Base-by-base conservation (phyloP, 805 yeast genomes). In the Candida coquimbonensis region DNA sequence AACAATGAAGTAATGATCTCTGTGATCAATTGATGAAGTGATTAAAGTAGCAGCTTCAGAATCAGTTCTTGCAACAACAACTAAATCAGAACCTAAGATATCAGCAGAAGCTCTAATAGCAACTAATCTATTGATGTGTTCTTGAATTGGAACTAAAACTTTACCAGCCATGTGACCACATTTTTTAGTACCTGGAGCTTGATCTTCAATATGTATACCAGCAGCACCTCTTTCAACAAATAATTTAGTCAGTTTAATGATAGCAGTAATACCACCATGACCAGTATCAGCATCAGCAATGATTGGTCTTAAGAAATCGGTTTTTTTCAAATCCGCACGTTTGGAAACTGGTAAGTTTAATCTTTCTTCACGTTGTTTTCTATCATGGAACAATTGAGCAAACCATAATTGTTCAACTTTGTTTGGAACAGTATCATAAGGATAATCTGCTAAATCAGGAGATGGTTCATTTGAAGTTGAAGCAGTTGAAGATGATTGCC, bases 101-200 rank as follows among this genome's bases (percentile, higher is more conserved):
- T 91, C 98, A 41, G 97, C 96, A 60, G 95, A 81, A 51, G 96
- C 88, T 69, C 98, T 83, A 60, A 91, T 87, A 42, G 97, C 95
- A 53, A 88, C 83, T 65, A 91, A 75, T 67, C 98, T 81, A 73
- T 87, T 89, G 69, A 91, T 87, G 70, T 91, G 98, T 73, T 91
- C 98, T 70, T 89, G 96, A 49, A 89, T 93, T 52, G 98, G 98
- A 52, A 91, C 96, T 56, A 91, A 80, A 44, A 93, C 97, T 69
- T 93, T 88, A 59, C 98, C 98, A 55, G 96, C 97, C 98, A 91
- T 91, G 70, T 91, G 98, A 50, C 98, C 98, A 73, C 98, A 91
- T 73, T 91, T 91, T 70, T 91, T 91, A 59, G 97, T 91, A 60
- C 97, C 96, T 45, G 98, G 96, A 45, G 97, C 96, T 76, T 91